A percentile compares a stretch with the other conserved stretches of the same genome.
Evolutionary conservation across 257 asterid species (phyloP).

Genomic region (Avicennia marina): DNA sequence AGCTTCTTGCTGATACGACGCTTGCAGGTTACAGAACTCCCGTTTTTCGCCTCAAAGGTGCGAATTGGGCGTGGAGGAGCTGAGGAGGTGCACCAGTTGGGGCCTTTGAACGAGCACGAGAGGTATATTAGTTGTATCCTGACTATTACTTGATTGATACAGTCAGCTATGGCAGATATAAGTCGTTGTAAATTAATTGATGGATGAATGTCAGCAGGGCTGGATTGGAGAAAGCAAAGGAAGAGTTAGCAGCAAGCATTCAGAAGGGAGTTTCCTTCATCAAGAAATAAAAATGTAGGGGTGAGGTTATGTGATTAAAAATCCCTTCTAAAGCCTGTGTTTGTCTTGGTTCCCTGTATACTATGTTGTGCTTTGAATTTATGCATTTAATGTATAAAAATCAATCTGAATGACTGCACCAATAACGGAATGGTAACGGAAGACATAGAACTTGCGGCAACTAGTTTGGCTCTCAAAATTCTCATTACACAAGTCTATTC

Average conservation of each 20-base stretch:
- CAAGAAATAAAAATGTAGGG: constrained; percentile 35
- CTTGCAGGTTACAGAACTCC: constrained; percentile 76
- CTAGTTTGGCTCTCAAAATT: too few species aligned
- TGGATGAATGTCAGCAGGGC: constrained; percentile 31
- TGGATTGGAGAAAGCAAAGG: constrained; percentile 82
- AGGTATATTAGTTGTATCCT: constrained; percentile 47
- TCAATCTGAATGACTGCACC: too few species aligned
- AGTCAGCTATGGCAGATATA: too few species aligned
- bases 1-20: not conserved
- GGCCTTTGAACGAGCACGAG: constrained; percentile 73
- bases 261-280: constrained; percentile 77
- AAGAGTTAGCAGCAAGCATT: constrained; percentile 67
- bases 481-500: too few species aligned
- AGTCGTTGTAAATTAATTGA: too few species aligned
- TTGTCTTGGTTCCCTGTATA: too few species aligned
- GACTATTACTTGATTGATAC: not conserved
- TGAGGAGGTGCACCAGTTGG: constrained; percentile 75
- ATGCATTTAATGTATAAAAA: too few species aligned
- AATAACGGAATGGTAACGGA: too few species aligned
- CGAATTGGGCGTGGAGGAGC: constrained; percentile 79
- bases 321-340: too few species aligned
- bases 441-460: too few species aligned
- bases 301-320: too few species aligned
- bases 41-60: constrained; percentile 70
- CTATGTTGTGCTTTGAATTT: too few species aligned